Evolutionary conservation across 192 early-diverging fungal genomes (phyloP), one percentile per base, ranked within the genome.

Genomic region (Coemansia aciculifera): DNA sequence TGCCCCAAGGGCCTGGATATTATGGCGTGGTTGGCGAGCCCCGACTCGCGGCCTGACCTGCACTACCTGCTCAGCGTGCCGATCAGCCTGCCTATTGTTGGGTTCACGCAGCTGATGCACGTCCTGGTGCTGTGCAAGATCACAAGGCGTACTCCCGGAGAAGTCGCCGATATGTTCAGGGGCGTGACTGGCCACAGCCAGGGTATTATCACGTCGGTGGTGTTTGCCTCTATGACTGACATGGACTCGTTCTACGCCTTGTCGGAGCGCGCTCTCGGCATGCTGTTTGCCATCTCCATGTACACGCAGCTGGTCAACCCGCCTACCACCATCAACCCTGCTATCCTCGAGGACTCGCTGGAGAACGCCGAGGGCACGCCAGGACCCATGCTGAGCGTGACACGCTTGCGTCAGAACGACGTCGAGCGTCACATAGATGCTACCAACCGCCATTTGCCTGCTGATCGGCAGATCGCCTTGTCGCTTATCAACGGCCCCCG

Each of bases 401-500:
- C 88, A 69, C 89, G 89, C 39, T 84, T 97, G 59, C 92, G 92
- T 69, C 86, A 90, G 66, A 78, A 84, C 61, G 92, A 97, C 64
- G 92, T 97, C 36, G 78, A 90, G 73, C 87, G 90, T 77, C 92
- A 98, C 68, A 86, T 93, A 43, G 88, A 95, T 42, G 87, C 90
- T 15, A 94, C 95, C 78, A 95, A 96, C 85, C 85, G 85, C 64
- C 93, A 94, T 74, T 74, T 96, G 67, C 87, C 93, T 32, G 85
- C 84, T 36, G 93, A 95, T 59, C 90, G 90, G 70, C 87, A 90
- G 63, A 91, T 98, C 68, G 84, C 90, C 38, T 81, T 98, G 74
- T 90, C 93, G 19, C 88, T 98, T 48, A 86, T 93, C 75, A 98
- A 98, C 73, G 95, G 95, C 3, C 91, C 95, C 15, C 92, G 93